Base-by-base conservation (phyloP, 2,329 filamentous ascomycete genomes). In the Aspergillus vadensis region DNA sequence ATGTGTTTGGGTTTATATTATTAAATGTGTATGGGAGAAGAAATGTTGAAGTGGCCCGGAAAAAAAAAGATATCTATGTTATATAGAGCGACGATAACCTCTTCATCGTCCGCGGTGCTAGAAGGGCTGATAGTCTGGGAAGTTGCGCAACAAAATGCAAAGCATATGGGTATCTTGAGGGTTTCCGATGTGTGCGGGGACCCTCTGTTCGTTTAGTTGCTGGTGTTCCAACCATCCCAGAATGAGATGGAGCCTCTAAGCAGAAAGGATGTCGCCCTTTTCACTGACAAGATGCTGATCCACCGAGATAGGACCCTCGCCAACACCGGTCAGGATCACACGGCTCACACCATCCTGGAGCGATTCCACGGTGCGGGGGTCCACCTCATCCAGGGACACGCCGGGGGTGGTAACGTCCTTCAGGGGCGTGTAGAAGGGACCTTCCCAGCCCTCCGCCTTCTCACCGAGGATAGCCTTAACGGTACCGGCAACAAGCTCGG, bases 251-350 rank as follows among this genome's bases (percentile, higher is more conserved):
- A 30, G 47, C 19, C 30, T 60, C 15, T 53, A 66, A n/a, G 50
- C 39, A 54, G 64, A 65, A 61, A 77, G 65, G 56, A 77, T 73
- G 68, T 84, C 79, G 14, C 89, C 89, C 58, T 86, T 83, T 72
- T 88, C 88, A 64, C 84, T 85, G 62, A 96, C 85, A 63, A 97
- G 79, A 72, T 88, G 88, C 73, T 94, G 85, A 15, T 94, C 85
- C 4, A 92, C 91, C 82, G 86, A 91, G 65, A 89, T 79, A 0
- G 95, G 95, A 0, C 94, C 95, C 74, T 96, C 91, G 1, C 95
- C 95, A 47, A 99, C 95, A 55, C 89, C 85, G 1, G 96, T 98
- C 80, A 93, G 81, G 67, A 99, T 99, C 39, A 99, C 88, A 65
- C 93, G 86, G 77, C 89, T 92, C 5, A 99, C 88, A 25, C 95